Evolutionary conservation across 2,329 filamentous ascomycete species (phyloP), one percentile per base, ranked within the genome.

Genomic region (Fonsecaea pedrosoi): DNA sequence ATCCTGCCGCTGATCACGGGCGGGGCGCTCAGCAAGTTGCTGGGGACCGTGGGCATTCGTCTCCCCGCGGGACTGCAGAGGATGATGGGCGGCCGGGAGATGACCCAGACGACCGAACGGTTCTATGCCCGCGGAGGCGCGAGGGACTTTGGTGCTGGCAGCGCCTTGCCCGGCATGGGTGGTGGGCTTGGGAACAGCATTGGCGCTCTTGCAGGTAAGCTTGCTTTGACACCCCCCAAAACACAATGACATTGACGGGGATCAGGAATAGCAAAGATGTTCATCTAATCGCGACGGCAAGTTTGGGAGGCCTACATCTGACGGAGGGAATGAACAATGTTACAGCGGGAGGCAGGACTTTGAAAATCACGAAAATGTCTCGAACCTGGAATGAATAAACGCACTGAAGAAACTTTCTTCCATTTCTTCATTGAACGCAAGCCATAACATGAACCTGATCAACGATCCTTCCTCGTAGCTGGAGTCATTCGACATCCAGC

Each of bases 1-100:
- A 86, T 97, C 74, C 88, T 97, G 86, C 94, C 94, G 9, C 84
- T 98, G 65, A 82, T 97, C 74, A 93, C 90, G 1, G 92, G 92
- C 60, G 94, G 94, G 37, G 90, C 92, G 34, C 80, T 97, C 71
- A 89, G 89, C 8, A 91, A 90, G 55, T 82, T 97, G 54, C 85
- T 97, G 54, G 86, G 87, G 42, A 88, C 89, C 75, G 91, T 97
- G 78, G 94, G 94, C 25, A 83, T 98, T 68, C 85, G 89, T 69
- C 78, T 97, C 70, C 94, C 94, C 0, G 82, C 83, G 4, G 79
- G 83, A 12, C 75, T 93, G 66, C 75, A 79, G 69, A 78, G 79
- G 5, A 56, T 75, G 72, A n/a, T 71, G 74, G 73, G 75, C 65
- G 79, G 81, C 4, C 65, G 78, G 59, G 63, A 73, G 73, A 61